A percentile compares a stretch with the other conserved stretches of the same genome.
These are phyloP conservation scores for Kodamaea arcana DNA, from an alignment of 1,139 yeast species.

Conservation along the genomic window DNA sequence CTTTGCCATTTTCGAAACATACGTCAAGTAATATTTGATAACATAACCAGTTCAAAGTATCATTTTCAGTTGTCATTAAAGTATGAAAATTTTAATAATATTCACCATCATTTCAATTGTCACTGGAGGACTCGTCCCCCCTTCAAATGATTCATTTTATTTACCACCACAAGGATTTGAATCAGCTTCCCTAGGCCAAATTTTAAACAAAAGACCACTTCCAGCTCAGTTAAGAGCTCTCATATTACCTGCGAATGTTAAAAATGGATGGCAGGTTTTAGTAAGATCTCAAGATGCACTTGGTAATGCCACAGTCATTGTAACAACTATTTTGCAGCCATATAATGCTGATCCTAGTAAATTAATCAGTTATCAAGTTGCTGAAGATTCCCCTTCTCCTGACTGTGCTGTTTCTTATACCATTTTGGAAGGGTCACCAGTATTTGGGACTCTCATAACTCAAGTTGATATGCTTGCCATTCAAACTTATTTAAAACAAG, in stretches of 20 bases:
- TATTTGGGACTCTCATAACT: conserved; percentile 14
- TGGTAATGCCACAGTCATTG: conserved; percentile 30
- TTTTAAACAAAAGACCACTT: conserved; percentile 22
- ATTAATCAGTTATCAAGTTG: conserved; percentile 30
- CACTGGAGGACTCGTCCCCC: too few species aligned
- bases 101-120: too few species aligned
- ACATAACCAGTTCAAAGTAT: too few species aligned
- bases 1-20: neutral
- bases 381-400: conserved; percentile 27
- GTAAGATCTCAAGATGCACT: conserved; percentile 31
- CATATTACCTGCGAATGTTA: conserved; percentile 12
- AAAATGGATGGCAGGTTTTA: conserved; percentile 28
- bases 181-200: conserved; percentile 19
- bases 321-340: conserved; percentile 31
- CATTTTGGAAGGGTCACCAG: conserved; percentile 14
- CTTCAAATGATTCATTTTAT: conserved; percentile 25
- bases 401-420: conserved; percentile 35
- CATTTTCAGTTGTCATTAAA: too few species aligned
- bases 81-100: too few species aligned
- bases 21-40: too few species aligned
- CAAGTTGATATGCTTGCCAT: conserved; percentile 25
- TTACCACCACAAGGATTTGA: conserved; percentile 24
- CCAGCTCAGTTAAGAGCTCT: conserved; percentile 18
- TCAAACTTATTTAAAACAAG: conserved; percentile 13
- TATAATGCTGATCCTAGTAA: conserved; percentile 25